Percentiles rank a stretch among this genome's conserved stretches.
These are phyloP conservation scores for Arctium lappa DNA, from an alignment of 129 eudicot genomes.

Conservation along the genomic window DNA sequence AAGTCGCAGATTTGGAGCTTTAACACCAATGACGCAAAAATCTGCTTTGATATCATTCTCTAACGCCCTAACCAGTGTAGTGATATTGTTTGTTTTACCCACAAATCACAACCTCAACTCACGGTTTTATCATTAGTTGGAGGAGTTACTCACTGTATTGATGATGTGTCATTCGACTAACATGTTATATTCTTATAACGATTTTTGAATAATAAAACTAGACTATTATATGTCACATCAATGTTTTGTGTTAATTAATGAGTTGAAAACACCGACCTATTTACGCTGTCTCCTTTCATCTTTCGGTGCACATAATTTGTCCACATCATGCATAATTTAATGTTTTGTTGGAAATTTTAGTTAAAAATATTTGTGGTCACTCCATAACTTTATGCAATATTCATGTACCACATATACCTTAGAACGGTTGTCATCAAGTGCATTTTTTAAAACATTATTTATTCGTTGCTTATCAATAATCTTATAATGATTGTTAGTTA, in stretches of 20 bases:
- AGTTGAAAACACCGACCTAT: background rate
- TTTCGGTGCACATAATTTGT: constrained; percentile 20
- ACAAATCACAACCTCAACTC: background rate
- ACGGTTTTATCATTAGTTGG: background rate
- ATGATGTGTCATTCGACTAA: background rate
- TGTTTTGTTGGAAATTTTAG: background rate
- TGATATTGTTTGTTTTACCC: background rate
- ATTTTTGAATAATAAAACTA: constrained; percentile 1
- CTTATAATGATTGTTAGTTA: no score
- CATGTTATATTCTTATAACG: no score
- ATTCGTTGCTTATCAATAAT: no score
- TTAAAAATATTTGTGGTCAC: background rate
- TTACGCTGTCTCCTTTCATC: constrained; percentile 2
- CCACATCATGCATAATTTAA: background rate
- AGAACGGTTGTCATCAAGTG: background rate
- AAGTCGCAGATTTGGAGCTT: background rate
- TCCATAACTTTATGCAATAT: background rate
- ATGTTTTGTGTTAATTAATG: background rate
- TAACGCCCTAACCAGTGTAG: background rate
- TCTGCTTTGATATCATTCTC: background rate
- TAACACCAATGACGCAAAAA: background rate
- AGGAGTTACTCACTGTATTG: background rate
- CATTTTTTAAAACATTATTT: background rate
- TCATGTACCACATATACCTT: background rate
- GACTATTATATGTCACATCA: background rate